Evolutionary conservation across 805 yeast species (phyloP), one percentile per base, ranked within the genome.

Genomic region (Kodamaea lidongshanica): DNA sequence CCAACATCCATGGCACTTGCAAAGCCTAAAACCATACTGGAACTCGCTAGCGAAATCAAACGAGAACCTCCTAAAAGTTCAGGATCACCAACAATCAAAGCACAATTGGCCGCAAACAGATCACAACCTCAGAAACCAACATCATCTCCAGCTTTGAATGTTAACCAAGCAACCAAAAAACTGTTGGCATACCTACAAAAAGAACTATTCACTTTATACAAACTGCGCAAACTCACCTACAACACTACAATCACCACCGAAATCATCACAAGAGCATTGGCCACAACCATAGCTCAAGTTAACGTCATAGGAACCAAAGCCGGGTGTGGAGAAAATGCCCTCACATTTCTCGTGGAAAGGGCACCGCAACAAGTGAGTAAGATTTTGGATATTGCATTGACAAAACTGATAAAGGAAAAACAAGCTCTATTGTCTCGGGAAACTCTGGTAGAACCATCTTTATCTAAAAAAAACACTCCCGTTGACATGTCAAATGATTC

Each of bases 211-310:
- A 71, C 77, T 9, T 70, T 88, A 34, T 81, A 94, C 18, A 84
- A 83, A 46, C 84, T 81, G 33, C 64, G 87, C 38, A 80, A 74
- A 43, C 45, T 65, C 24, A 74, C 85, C 36, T 74, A 79, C 37
- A 85, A 81, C 35, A 83, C 85, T 22, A 87, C 81, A 15, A 76
- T 86, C 5, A 85, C 89, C 29, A 83, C 95, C 0, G 83, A 77
- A 36, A 76, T 87, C 32, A 65, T 88, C 44, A 88, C 96, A 6
- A 87, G 83, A 45, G 95, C 96, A 1, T 66, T 88, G 42, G 95
- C 96, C 3, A 82, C 88, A 64, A 89, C 95, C 0, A 86, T 88
- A 39, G 89, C 94, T 7, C 92, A 83, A 52, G 89, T 83, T 7
- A 80, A 82, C 35, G 88, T 79, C 42, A 88, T 88, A 6, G 95